phyloP scores from a whole-genome alignment of 1,284 basidiomycete genomes.

The Malassezia cuniculi region DNA sequence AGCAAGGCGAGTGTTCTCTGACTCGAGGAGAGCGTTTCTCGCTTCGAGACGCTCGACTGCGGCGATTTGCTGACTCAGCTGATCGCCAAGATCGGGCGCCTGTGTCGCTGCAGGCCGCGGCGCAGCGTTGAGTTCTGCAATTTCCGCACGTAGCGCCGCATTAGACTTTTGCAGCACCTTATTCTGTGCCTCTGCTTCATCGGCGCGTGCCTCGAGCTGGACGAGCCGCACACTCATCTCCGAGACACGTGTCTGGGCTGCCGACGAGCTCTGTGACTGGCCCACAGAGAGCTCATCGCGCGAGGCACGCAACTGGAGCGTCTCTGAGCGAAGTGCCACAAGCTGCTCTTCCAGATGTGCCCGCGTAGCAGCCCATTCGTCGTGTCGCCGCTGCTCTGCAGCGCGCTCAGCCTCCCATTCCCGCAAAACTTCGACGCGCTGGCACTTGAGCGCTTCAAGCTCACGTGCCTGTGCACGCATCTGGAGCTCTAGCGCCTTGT shows the following conservation, averaged over 20 bases:
- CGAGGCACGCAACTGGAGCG: conserved; percentile 16
- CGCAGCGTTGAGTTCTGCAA: conserved; percentile 22
- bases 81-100: conserved; percentile 16
- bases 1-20: conserved; percentile 21
- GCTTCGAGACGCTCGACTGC: conserved; percentile 20
- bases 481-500: conserved; percentile 28
- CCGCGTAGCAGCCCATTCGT: conserved; percentile 15
- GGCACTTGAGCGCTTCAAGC: conserved; percentile 28
- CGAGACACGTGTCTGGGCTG: conserved; percentile 3
- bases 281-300: conserved; percentile 12
- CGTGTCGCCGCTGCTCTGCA: conserved; percentile 14
- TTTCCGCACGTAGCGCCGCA: conserved; percentile 16
- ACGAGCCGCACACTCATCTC: conserved; percentile 16
- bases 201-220: conserved; percentile 13
- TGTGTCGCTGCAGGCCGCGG: conserved; percentile 5
- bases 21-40: conserved; percentile 15
- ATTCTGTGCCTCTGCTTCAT: conserved; percentile 12
- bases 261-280: conserved; percentile 7
- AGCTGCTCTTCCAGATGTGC: conserved; percentile 19
- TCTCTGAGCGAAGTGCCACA: conserved; percentile 13
- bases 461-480: conserved; percentile 26
- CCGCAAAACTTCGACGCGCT: conserved; percentile 28
- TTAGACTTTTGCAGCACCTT: conserved; percentile 3
- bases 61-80: conserved; percentile 16
- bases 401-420: conserved; percentile 35